Evolutionary conservation across 306 rosid genomes (phyloP).

Genomic region (Herpetospermum pedunculosum): DNA sequence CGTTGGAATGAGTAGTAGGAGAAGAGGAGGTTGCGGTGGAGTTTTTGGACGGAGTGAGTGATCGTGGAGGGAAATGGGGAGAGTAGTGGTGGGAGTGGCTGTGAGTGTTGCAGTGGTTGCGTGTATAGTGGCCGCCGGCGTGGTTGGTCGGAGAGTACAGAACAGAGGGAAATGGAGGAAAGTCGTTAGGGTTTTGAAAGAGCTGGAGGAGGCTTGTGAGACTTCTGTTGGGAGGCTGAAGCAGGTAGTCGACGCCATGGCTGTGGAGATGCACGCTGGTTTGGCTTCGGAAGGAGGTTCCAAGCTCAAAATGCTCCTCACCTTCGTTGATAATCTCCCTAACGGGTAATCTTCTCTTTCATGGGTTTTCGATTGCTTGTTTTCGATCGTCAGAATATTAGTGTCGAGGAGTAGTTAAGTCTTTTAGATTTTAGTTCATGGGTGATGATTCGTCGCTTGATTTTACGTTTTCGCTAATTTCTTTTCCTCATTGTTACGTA

Average conservation of each 20-base stretch:
- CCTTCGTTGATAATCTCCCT: slow-evolving; percentile 76
- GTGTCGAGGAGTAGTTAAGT: background rate
- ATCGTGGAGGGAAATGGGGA: slow-evolving; percentile 48
- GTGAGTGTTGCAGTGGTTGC: slow-evolving; percentile 59
- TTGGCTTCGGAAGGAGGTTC: slow-evolving; percentile 95
- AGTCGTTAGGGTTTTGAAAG: slow-evolving; percentile 54
- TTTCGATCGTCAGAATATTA: background rate
- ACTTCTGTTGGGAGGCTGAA: slow-evolving; percentile 53
- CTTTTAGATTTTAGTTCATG: background rate
- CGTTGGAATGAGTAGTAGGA: slow-evolving; percentile 15
- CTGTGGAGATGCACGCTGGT: slow-evolving; percentile 99
- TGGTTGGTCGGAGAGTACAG: slow-evolving; percentile 60
- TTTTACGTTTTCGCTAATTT: background rate
- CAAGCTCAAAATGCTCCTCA: slow-evolving; percentile 94
- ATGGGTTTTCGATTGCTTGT: background rate
- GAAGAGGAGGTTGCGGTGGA: slow-evolving; percentile 26
- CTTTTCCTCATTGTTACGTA: background rate
- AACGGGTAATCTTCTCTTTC: slow-evolving; percentile 45
- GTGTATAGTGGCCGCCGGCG: slow-evolving; percentile 68
- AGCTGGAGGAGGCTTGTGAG: slow-evolving; percentile 60
- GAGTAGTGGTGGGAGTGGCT: slow-evolving; percentile 56
- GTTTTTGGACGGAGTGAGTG: slow-evolving; percentile 35
- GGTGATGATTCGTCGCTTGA: background rate
- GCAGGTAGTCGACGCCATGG: slow-evolving; percentile 94
- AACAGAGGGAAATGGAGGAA: slow-evolving; percentile 64